Evolutionary conservation across 768 basidiomycete species (phyloP), one percentile per base, ranked within the genome.

Genomic region (Pilatotrama ljubarskyi): DNA sequence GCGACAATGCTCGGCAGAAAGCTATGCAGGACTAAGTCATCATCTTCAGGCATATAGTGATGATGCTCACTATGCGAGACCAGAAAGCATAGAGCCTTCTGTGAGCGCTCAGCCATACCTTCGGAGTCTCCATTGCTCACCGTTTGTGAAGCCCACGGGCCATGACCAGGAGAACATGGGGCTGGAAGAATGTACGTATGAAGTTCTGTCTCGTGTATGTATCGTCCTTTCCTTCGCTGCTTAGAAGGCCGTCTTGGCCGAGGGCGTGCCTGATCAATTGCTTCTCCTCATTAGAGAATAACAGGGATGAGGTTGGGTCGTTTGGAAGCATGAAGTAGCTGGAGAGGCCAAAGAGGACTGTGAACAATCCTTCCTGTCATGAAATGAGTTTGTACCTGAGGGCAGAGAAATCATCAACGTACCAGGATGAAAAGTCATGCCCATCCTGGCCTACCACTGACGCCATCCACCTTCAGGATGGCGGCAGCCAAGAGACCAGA

Each of bases 401-500:
- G 14, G 36, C 36, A 37, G 36, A 8, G 36, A 8, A 14, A 37
- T 37, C 8, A 7, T 37, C 14, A 20, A 59, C 70, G 1, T 69
- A 82, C 81, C 26, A 86, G 72, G 52, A 86, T 82, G 69, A 86
- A 86, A 46, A 88, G 83, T 86, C 85, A 90, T 15, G 81, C 76
- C 87, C 86, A 88, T 0, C 83, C 86, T 1, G 80, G 75, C 52
- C 73, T 77, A 6, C 83, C 81, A 1, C 78, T 76, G 7, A 77
- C 70, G 14, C 82, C 82, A 46, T 84, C 69, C 77, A 90, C 82
- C 14, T 82, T 71, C 22, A 77, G 68, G 51, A 90, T 85, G 1
- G 77, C 85, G 26, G 83, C 75, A 0, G 86, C 86, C 20, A 90
- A 75, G 9, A 89, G 70, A 41, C 88, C 87, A 5, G 85, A 86